These are phyloP conservation scores for Wickerhamiella infanticola DNA, from an alignment of 1,139 yeast species.

Conservation along the genomic window DNA sequence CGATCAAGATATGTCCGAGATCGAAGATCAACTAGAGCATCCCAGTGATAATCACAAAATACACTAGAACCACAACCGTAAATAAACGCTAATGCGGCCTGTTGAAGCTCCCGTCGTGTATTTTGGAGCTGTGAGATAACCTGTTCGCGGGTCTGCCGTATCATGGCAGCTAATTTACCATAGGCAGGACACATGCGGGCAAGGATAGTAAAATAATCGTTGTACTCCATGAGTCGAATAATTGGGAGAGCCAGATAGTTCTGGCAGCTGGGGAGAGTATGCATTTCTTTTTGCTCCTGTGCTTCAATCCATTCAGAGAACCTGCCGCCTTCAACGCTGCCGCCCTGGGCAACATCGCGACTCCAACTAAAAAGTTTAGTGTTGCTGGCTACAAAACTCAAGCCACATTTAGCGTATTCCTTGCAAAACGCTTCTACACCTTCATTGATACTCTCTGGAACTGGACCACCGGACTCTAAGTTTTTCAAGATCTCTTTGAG, in stretches of 20 bases:
- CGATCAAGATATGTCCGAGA: slow-evolving; percentile 5
- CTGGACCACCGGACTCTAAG: slow-evolving; percentile 5
- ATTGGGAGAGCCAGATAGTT: slow-evolving; percentile 3
- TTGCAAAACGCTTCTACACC: slow-evolving; percentile 1
- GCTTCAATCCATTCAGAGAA: slow-evolving; percentile 5
- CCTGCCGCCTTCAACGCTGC: slow-evolving; percentile 5
- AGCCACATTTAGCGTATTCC: slow-evolving; percentile 6
- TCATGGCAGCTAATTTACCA: not conserved
- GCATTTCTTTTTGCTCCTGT: slow-evolving; percentile 2
- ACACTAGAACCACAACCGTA: not conserved
- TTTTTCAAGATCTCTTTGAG: slow-evolving; percentile 12
- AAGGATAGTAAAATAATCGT: not conserved
- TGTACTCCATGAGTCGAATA: not conserved
- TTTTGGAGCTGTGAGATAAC: not conserved
- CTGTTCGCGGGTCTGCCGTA: not conserved
- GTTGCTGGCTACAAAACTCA: slow-evolving; percentile 3
- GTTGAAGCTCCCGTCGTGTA: slow-evolving; percentile 1
- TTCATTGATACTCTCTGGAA: not conserved
- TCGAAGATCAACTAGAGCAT: slow-evolving; percentile 3
- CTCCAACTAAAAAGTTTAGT: slow-evolving; percentile 6
- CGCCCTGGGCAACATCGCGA: not conserved
- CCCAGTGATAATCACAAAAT: slow-evolving; percentile 5
- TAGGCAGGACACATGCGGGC: not conserved
- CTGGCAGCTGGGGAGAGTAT: slow-evolving; percentile 3
- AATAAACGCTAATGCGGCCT: not conserved